Evolutionary conservation across 1,284 basidiomycete species (phyloP).

Genomic region (Polyporus tsugae): DNA sequence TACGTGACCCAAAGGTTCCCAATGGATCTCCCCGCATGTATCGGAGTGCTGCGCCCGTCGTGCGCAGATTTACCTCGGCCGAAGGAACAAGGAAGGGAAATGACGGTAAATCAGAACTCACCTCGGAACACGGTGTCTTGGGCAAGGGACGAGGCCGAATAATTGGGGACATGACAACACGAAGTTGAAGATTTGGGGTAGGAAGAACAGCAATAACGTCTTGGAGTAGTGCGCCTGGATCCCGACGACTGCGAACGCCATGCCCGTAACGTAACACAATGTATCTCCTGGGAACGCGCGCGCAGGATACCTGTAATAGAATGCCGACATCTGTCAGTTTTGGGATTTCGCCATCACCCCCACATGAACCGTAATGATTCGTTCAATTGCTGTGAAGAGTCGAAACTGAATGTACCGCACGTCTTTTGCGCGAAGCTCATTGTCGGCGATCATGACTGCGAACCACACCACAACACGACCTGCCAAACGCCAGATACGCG

Average conservation of each 20-base stretch:
- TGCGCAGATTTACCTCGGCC: not conserved
- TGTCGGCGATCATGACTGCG: not conserved
- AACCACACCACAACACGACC: not conserved
- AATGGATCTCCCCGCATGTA: not conserved
- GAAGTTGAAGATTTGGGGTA: constrained; percentile 99
- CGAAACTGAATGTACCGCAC: not conserved
- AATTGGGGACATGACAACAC: constrained; percentile 94
- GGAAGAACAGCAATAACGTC: constrained; percentile 95
- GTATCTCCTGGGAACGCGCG: constrained; percentile 97
- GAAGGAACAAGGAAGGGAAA: not conserved
- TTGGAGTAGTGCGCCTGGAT: constrained; percentile 98
- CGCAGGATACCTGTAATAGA: constrained; percentile 90
- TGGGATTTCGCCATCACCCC: not conserved
- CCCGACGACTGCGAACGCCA: constrained; percentile 96
- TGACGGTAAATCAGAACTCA: constrained; percentile 45
- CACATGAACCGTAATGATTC: not conserved
- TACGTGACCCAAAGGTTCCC: not conserved
- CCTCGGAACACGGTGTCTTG: constrained; percentile 93
- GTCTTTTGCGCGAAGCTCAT: not conserved
- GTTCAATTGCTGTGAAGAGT: not conserved
- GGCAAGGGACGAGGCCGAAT: constrained; percentile 93
- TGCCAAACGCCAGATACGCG: not conserved
- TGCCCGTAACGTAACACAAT: constrained; percentile 96
- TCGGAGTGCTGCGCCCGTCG: not conserved
- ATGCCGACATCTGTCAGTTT: not conserved